Conservation (phyloP, 2,329 filamentous ascomycete genomes). For the Chaetomium sp. region DNA sequence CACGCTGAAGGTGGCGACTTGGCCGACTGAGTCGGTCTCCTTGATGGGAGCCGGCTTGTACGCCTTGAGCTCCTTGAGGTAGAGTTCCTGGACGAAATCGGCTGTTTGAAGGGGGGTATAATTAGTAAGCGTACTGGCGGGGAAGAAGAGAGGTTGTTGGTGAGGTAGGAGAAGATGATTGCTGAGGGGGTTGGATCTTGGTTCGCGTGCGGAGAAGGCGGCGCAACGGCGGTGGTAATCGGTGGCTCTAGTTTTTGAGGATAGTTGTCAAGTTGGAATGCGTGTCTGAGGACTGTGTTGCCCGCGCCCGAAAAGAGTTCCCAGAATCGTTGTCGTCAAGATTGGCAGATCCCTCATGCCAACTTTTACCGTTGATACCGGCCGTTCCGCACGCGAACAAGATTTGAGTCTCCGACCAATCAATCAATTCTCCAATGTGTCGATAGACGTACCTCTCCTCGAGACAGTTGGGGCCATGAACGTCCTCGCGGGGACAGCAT, state of each 20-base stretch:
- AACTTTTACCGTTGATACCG: conserved; percentile 3
- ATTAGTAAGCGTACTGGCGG: neutral
- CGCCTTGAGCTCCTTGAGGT: conserved; percentile 89
- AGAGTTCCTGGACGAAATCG: conserved; percentile 96
- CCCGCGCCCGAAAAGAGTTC: too few species aligned
- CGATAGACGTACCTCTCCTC: conserved; percentile 49
- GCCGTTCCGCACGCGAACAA: conserved; percentile 7
- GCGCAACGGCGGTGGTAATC: neutral
- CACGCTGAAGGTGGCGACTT: conserved; percentile 79
- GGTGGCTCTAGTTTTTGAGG: neutral
- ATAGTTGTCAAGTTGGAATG: neutral
- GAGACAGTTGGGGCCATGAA: conserved; percentile 57
- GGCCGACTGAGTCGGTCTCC: conserved; percentile 77
- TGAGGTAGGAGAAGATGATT: neutral
- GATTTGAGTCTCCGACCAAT: neutral
- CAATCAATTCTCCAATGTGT: neutral
- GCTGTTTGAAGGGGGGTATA: conserved; percentile 46
- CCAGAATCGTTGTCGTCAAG: conserved; percentile 2
- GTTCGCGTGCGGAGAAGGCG: neutral
- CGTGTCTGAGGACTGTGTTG: too few species aligned
- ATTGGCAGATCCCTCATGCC: neutral
- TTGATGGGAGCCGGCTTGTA: conserved; percentile 87
- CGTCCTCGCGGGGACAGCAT: conserved; percentile 44
- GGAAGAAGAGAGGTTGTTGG: neutral
- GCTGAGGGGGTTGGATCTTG: neutral